These are phyloP conservation scores for Adenanthera pavonina DNA, from an alignment of 306 rosid species.

Conservation along the genomic window DNA sequence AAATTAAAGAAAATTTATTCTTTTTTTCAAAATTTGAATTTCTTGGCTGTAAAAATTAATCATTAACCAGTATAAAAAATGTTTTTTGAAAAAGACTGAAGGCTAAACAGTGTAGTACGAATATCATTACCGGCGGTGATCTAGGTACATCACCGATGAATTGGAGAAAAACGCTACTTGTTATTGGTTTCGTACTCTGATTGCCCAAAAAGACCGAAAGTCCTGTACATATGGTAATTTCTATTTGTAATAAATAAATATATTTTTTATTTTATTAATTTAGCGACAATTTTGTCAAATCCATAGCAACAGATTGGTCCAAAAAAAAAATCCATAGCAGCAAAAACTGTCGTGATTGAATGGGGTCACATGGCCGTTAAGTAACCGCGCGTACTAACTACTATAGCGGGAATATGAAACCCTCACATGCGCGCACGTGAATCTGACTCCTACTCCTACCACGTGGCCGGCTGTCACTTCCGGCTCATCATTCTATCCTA, in stretches of 20 bases:
- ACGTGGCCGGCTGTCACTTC: conserved; percentile 66
- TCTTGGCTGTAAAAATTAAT: background rate
- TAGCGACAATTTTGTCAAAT: background rate
- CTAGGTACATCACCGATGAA: background rate
- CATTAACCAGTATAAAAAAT: background rate
- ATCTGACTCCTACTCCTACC: conserved; percentile 47
- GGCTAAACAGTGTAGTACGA: background rate
- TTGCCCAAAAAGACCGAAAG: conserved; percentile 27
- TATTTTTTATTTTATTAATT: no score
- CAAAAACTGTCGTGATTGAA: background rate
- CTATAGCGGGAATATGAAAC: conserved; percentile 39
- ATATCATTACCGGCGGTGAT: background rate
- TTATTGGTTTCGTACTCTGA: background rate
- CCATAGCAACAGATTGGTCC: background rate
- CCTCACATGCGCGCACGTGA: conserved; percentile 78
- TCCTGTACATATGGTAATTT: background rate
- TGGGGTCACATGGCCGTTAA: conserved; percentile 36
- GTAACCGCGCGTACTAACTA: conserved; percentile 43
- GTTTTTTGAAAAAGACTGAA: no score
- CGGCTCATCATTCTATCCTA: conserved; percentile 39
- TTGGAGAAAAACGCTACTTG: conserved; percentile 11
- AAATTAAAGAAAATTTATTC: background rate
- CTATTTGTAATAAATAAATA: background rate
- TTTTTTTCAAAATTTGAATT: background rate
- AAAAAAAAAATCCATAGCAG: background rate